Evolutionary conservation across 805 yeast genomes (phyloP).

Genomic region (Isabelozyma rhagii): DNA sequence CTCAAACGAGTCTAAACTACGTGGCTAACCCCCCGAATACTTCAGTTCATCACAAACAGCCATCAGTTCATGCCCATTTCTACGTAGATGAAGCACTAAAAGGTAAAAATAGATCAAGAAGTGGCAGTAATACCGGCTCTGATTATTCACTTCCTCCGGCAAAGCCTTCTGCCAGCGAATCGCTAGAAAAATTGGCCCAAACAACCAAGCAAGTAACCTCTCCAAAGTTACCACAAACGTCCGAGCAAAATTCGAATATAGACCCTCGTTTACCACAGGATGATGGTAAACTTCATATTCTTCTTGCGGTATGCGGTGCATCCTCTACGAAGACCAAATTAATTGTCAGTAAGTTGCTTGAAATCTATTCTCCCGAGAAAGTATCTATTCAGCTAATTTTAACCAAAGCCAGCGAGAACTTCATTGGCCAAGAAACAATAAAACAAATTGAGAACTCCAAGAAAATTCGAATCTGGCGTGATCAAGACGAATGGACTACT

Average conservation of each 20-base stretch:
- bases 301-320: constrained; percentile 60
- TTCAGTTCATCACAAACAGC: constrained; percentile 46
- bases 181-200: constrained; percentile 6
- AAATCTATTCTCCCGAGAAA: constrained; percentile 48
- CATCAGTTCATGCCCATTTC: constrained; percentile 79
- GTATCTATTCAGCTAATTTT: constrained; percentile 53
- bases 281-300: constrained; percentile 55
- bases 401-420: constrained; percentile 52
- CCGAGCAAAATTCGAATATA: constrained; percentile 45
- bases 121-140: constrained; percentile 26
- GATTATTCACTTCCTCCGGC: constrained; percentile 11
- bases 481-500: constrained; percentile 60
- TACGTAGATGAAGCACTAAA: constrained; percentile 65
- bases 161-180: constrained; percentile 3
- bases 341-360: constrained; percentile 50
- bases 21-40: constrained; percentile 27
- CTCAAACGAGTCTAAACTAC: constrained; percentile 23
- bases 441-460: constrained; percentile 34
- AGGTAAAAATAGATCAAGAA: constrained; percentile 36
- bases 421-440: constrained; percentile 46
- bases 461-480: constrained; percentile 53
- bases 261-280: constrained; percentile 51
- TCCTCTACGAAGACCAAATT: constrained; percentile 51
- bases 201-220: not conserved
- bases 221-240: not conserved